phyloP scores from a whole-genome alignment of 805 yeast species.

The Kodamaea lidongshanica region DNA sequence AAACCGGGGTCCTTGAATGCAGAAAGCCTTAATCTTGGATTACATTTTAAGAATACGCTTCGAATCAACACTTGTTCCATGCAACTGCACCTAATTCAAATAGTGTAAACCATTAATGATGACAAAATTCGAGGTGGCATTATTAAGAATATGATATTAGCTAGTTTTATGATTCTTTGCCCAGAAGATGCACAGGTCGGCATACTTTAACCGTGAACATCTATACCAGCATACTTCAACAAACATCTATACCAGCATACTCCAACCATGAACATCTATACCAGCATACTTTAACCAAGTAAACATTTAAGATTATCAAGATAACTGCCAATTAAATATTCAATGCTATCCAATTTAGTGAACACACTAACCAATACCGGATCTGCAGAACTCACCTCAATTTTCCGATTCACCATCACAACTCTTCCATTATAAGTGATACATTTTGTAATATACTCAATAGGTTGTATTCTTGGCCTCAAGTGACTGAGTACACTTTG shows the following conservation, averaged over 20 bases:
- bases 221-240: no score
- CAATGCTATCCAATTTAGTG: conserved; percentile 58
- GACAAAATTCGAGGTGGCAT: no score
- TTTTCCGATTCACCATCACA: conserved; percentile 54
- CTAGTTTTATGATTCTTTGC: no score
- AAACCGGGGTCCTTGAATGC: no score
- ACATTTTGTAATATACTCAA: conserved; percentile 54
- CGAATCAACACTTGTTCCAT: no score
- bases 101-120: no score
- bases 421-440: conserved; percentile 48
- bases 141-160: no score
- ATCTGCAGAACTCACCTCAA: conserved; percentile 60
- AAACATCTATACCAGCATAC: not conserved
- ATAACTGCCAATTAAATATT: conserved; percentile 39
- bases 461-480: conserved; percentile 29
- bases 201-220: no score
- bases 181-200: no score
- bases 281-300: conserved; percentile 4
- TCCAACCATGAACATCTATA: not conserved
- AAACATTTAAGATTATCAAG: conserved; percentile 14
- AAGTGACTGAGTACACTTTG: conserved; percentile 20
- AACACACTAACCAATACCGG: conserved; percentile 58
- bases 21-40: no score
- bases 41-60: no score
- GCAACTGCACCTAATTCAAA: no score